Conservation (phyloP, 176 grass and related monocot genomes). For the Saccharum spontaneum region DNA sequence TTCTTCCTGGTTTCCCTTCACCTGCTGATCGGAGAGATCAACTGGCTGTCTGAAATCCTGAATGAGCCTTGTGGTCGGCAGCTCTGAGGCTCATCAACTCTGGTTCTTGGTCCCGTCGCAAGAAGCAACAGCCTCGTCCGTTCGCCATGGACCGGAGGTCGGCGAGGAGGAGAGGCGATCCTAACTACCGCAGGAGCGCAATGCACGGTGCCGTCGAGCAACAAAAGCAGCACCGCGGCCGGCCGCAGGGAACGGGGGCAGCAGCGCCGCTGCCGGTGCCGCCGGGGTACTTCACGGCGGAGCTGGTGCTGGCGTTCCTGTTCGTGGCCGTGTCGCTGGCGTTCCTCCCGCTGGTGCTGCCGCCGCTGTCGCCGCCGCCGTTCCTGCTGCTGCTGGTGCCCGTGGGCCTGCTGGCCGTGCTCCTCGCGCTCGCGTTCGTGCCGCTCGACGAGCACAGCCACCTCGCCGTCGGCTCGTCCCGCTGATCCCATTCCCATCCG, state of each 20-base stretch:
- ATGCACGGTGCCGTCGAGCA: neutral
- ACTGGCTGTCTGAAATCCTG: neutral
- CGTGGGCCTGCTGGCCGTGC: slow-evolving; percentile 53
- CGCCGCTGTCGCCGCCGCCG: slow-evolving; percentile 61
- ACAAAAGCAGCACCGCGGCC: neutral
- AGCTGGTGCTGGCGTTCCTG: slow-evolving; percentile 39
- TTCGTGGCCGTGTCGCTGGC: slow-evolving; percentile 44
- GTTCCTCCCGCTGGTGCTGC: slow-evolving; percentile 63
- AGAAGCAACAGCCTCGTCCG: neutral
- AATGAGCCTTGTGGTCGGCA: neutral
- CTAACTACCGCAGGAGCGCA: neutral
- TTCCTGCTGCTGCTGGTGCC: slow-evolving; percentile 51
- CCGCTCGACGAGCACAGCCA: slow-evolving; percentile 50
- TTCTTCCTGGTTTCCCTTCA: neutral
- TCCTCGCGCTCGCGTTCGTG: slow-evolving; percentile 52
- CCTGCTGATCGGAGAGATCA: neutral
- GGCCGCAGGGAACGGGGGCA: neutral
- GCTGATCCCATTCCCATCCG: neutral
- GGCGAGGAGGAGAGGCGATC: neutral
- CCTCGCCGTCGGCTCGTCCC: slow-evolving; percentile 18
- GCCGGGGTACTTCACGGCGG: slow-evolving; percentile 43
- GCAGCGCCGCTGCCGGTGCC: neutral
- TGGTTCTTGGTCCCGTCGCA: neutral
- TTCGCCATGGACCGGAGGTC: neutral
- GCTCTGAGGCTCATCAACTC: neutral